phyloP scores from a whole-genome alignment of 306 rosid genomes.

The Lithocarpus polystachyus region DNA sequence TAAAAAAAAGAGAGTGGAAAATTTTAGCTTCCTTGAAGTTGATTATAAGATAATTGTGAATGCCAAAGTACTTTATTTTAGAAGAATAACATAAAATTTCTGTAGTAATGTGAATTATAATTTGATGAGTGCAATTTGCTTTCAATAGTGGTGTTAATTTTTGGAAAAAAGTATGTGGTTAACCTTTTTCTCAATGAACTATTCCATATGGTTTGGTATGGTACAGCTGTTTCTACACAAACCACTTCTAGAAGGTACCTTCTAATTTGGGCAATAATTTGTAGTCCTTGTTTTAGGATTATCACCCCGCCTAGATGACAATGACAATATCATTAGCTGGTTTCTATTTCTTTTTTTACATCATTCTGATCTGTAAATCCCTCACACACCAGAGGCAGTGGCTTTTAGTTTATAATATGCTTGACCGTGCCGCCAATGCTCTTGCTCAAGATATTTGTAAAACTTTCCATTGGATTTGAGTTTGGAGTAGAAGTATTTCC shows the following conservation, averaged over 20 bases:
- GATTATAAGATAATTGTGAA: background rate
- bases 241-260: background rate
- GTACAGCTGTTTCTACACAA: background rate
- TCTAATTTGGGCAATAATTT: background rate
- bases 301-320: background rate
- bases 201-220: background rate
- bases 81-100: background rate
- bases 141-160: background rate
- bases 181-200: background rate
- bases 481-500: no score
- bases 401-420: background rate
- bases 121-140: background rate
- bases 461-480: no score
- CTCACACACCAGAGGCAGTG: background rate
- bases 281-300: background rate
- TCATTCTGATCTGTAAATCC: background rate
- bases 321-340: background rate
- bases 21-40: no score
- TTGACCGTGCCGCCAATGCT: no score
- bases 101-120: background rate
- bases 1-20: no score
- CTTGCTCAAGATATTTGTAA: no score
- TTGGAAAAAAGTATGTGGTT: background rate
- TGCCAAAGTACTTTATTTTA: background rate
- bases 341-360: background rate